phyloP scores from a whole-genome alignment of 2,329 filamentous ascomycete genomes.

The Exophiala oligosperma region DNA sequence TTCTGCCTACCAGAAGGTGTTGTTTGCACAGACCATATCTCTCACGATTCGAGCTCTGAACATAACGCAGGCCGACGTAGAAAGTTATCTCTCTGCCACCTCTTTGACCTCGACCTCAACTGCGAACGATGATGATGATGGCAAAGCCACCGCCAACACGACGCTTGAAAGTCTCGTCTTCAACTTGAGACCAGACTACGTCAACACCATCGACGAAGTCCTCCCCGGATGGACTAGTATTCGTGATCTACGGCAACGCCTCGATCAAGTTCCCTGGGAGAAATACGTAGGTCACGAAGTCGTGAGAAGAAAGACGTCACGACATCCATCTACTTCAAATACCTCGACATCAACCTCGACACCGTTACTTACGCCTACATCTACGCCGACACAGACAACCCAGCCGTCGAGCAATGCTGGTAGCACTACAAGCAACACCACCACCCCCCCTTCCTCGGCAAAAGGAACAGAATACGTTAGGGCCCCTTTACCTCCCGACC shows the following conservation, averaged over 20 bases:
- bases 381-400: background rate
- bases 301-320: slow-evolving; percentile 6
- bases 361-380: no score
- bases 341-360: no score
- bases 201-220: slow-evolving; percentile 17
- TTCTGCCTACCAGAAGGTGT: background rate
- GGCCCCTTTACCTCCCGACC: slow-evolving; percentile 15
- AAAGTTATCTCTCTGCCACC: background rate
- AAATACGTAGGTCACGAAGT: slow-evolving; percentile 26
- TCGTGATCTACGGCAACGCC: slow-evolving; percentile 23
- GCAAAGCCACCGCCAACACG: background rate
- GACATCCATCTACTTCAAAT: background rate
- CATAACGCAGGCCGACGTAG: slow-evolving; percentile 12
- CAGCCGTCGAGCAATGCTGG: background rate
- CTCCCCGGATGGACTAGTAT: slow-evolving; percentile 26
- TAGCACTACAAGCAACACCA: background rate
- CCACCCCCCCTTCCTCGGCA: background rate
- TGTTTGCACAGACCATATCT: slow-evolving; percentile 8
- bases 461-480: no score
- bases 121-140: background rate
- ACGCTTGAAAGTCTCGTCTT: background rate
- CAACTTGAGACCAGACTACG: slow-evolving; percentile 18
- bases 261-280: slow-evolving; percentile 27
- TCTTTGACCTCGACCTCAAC: no score
- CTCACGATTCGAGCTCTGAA: slow-evolving; percentile 11